These are phyloP conservation scores for Fraxinus albicans DNA, from an alignment of 305 asterid species.

Conservation along the genomic window DNA sequence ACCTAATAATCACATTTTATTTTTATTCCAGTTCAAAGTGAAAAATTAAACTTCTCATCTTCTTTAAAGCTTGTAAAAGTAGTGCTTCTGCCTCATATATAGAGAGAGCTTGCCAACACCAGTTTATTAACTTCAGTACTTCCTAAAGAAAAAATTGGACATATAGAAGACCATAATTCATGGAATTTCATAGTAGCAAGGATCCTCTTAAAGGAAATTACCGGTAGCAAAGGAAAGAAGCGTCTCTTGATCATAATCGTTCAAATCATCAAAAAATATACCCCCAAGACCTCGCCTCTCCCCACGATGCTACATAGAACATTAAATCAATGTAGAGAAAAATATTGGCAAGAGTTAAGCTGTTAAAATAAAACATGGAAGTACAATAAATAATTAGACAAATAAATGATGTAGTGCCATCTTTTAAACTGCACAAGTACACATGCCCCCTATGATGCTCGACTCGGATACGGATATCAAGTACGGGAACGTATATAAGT, in stretches of 20 bases:
- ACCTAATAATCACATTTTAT: background rate
- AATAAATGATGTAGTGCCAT: background rate
- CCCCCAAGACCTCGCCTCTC: conserved; percentile 99
- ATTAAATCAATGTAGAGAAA: conserved; percentile 15
- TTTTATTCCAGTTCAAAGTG: background rate
- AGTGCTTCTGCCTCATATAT: background rate
- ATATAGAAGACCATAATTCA: background rate
- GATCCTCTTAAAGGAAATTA: conserved; percentile 33
- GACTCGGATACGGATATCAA: too few relatives aligned
- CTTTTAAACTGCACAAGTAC: background rate
- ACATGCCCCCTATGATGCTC: background rate
- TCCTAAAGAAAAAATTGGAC: background rate
- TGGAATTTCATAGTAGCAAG: background rate
- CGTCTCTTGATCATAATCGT: conserved; percentile 89
- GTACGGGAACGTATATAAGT: too few relatives aligned
- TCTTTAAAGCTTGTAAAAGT: background rate
- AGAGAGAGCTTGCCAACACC: background rate
- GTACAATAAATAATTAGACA: background rate
- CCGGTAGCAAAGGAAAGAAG: conserved; percentile 94
- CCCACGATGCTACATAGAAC: conserved; percentile 76
- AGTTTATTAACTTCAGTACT: background rate
- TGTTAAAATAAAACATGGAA: conserved; percentile 10
- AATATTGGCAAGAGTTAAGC: conserved; percentile 7
- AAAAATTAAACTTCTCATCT: background rate
- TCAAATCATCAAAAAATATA: conserved; percentile 90